These are phyloP conservation scores for Letharia columbiana DNA, from an alignment of 495 filamentous ascomycete species.

Conservation along the genomic window DNA sequence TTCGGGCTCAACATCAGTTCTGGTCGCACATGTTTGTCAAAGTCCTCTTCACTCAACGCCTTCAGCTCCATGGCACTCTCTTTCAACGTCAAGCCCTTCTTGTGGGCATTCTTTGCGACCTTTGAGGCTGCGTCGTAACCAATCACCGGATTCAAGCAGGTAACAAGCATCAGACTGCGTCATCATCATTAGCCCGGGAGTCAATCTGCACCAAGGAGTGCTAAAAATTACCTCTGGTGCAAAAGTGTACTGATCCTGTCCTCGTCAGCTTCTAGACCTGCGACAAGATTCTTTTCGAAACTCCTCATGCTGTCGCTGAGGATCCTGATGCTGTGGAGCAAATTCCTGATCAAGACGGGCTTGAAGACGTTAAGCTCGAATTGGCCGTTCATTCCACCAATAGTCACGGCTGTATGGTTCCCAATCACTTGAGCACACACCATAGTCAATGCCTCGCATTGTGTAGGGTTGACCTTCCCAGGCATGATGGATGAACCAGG, in stretches of 20 bases:
- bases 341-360: conserved; percentile 87
- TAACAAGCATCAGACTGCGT: conserved; percentile 87
- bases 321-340: conserved; percentile 81
- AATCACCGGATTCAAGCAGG: conserved; percentile 96
- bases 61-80: conserved; percentile 89
- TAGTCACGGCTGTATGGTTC: conserved; percentile 84
- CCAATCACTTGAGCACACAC: conserved; percentile 95
- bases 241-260: conserved; percentile 76
- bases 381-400: conserved; percentile 94
- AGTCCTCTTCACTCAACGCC: conserved; percentile 82
- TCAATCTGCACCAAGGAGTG: conserved; percentile 21
- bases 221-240: conserved; percentile 61
- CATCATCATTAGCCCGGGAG: conserved; percentile 3
- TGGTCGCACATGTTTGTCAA: conserved; percentile 82
- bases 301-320: conserved; percentile 86
- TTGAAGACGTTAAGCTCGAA: conserved; percentile 99
- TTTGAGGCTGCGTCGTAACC: conserved; percentile 98
- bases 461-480: conserved; percentile 97
- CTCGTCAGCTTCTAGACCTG: conserved; percentile 87
- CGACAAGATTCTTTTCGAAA: conserved; percentile 89
- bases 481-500: conserved; percentile 97
- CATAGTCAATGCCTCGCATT: conserved; percentile 98
- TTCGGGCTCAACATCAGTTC: conserved; percentile 93
- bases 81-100: conserved; percentile 92
- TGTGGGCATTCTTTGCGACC: conserved; percentile 98